A percentile compares a stretch with the other conserved stretches of the same genome.
Evolutionary conservation across 108 stramenopile species (phyloP).

Genomic region (Cyclotella kingstonii): DNA sequence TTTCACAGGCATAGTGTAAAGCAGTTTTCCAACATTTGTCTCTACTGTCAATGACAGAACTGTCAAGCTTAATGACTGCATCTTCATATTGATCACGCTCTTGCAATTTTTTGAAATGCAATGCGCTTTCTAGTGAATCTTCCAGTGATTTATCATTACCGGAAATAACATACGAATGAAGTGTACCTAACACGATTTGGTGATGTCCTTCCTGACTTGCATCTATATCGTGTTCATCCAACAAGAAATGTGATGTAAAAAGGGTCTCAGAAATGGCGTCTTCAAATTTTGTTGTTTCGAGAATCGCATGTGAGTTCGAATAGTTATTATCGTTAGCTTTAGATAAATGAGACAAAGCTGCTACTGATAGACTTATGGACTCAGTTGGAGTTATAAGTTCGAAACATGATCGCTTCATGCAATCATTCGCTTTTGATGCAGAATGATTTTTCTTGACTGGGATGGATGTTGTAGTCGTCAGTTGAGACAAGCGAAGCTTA

Average conservation of each 20-base stretch:
- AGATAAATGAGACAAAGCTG: constrained; percentile 3
- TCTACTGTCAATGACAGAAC: constrained; percentile 54
- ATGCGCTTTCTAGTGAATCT: constrained; percentile 49
- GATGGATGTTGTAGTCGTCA: constrained; percentile 70
- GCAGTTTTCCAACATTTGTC: constrained; percentile 74
- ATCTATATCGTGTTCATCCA: constrained; percentile 1
- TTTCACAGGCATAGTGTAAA: constrained; percentile 72
- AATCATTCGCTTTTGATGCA: constrained; percentile 25
- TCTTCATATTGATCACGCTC: neutral
- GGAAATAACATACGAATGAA: constrained; percentile 68
- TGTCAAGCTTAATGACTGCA: constrained; percentile 24
- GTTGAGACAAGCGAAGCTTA: constrained; percentile 70
- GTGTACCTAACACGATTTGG: constrained; percentile 76
- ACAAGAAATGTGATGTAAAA: constrained; percentile 45
- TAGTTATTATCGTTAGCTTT: constrained; percentile 5
- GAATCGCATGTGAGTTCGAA: constrained; percentile 8
- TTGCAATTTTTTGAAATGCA: constrained; percentile 25
- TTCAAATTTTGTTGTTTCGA: constrained; percentile 44
- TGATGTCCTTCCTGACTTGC: constrained; percentile 56
- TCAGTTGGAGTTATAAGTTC: constrained; percentile 68
- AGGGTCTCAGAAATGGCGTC: constrained; percentile 52
- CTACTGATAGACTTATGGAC: constrained; percentile 58
- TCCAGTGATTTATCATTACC: constrained; percentile 51
- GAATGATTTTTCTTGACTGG: constrained; percentile 17
- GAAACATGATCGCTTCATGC: constrained; percentile 57